A percentile compares a stretch with the other conserved stretches of the same genome.
phyloP scores from a whole-genome alignment of 1,139 yeast species.

The Lodderomyces theae region DNA sequence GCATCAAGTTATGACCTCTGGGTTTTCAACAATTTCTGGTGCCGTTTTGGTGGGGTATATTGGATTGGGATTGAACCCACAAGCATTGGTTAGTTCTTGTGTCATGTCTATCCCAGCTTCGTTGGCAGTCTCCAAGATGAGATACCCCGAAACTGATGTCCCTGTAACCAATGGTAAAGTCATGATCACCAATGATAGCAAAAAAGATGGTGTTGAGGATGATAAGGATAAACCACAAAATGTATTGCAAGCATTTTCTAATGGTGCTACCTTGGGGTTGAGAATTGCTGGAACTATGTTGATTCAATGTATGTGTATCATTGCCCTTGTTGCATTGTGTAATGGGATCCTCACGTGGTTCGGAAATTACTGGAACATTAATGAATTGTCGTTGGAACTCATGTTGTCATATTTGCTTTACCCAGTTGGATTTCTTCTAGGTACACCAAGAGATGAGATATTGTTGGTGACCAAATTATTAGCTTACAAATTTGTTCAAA shows the following conservation, averaged over 20 bases:
- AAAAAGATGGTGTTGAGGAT: slow-evolving; percentile 20
- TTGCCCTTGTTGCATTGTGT: slow-evolving; percentile 57
- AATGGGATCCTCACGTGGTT: slow-evolving; percentile 64
- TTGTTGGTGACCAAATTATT: slow-evolving; percentile 51
- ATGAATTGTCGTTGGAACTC: slow-evolving; percentile 51
- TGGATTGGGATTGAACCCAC: slow-evolving; percentile 62
- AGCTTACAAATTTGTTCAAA: slow-evolving; percentile 60
- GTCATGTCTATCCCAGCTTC: slow-evolving; percentile 73
- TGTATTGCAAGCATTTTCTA: slow-evolving; percentile 62
- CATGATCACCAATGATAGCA: slow-evolving; percentile 43
- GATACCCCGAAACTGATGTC: slow-evolving; percentile 61
- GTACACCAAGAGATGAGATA: slow-evolving; percentile 58
- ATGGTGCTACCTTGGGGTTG: slow-evolving; percentile 63
- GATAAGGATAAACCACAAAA: slow-evolving; percentile 41
- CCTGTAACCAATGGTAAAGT: slow-evolving; percentile 53
- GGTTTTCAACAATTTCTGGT: slow-evolving; percentile 68
- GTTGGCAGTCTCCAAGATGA: slow-evolving; percentile 59
- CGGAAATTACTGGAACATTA: slow-evolving; percentile 62
- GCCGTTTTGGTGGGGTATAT: slow-evolving; percentile 65
- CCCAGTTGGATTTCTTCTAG: slow-evolving; percentile 61
- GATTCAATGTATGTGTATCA: slow-evolving; percentile 63
- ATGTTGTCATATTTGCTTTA: slow-evolving; percentile 59
- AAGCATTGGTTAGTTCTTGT: slow-evolving; percentile 64
- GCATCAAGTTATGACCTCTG: slow-evolving; percentile 65
- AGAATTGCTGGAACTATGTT: slow-evolving; percentile 58